Evolutionary conservation across 169 alveolate genomes (phyloP).

Genomic region (Eimeria necatrix): DNA sequence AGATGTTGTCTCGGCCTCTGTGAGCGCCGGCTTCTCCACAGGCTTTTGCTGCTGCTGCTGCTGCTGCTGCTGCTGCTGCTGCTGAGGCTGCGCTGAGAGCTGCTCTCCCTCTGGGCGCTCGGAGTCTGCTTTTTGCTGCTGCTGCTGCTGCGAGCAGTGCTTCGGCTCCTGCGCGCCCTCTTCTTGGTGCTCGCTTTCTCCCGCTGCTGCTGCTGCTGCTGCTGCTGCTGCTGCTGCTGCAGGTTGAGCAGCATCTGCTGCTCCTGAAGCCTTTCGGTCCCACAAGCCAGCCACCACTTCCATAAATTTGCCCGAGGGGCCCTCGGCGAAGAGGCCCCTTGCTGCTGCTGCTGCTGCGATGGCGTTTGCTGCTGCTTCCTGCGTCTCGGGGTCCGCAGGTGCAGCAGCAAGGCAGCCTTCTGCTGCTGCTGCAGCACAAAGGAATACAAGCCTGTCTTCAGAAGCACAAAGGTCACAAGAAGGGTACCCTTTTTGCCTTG

Average conservation of each 20-base stretch:
- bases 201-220: constrained; percentile 22
- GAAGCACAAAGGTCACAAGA: constrained; percentile 6
- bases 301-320: not conserved
- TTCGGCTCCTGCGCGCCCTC: not conserved
- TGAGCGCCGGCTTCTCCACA: no score
- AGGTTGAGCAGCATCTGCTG: not conserved
- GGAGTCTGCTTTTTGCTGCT: not conserved
- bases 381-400: not conserved
- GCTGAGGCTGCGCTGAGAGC: no score
- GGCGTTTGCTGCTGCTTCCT: not conserved
- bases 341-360: not conserved
- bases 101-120: no score
- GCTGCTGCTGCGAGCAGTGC: not conserved
- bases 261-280: not conserved
- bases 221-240: not conserved
- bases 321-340: not conserved
- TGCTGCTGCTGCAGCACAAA: constrained; percentile 21
- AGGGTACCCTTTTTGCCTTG: constrained; percentile 10
- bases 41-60: no score
- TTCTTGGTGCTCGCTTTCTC: not conserved
- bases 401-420: not conserved
- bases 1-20: no score
- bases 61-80: no score
- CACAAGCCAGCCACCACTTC: not conserved
- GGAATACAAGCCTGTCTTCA: constrained; percentile 3